Evolutionary conservation across 345 rosid genomes (phyloP), one percentile per base, ranked within the genome.

Genomic region (Viola odorata): DNA sequence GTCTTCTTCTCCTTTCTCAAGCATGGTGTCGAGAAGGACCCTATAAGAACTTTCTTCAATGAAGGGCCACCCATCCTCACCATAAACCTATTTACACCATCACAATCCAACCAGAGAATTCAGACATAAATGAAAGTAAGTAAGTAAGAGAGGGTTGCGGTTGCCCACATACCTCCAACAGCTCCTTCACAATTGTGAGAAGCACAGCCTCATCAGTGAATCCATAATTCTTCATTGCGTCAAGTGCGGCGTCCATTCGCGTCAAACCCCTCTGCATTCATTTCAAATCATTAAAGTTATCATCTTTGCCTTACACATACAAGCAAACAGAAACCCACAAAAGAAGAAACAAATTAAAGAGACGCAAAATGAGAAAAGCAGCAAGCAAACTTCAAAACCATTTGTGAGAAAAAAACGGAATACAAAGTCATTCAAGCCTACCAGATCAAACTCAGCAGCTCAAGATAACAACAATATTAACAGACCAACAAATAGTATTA

Each of bases 191-290:
- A 3, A 67, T 62, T 53, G 40, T 38, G 39, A n/a, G 12, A 8
- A 71, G 60, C 11, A 78, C 0, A 23, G 2, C 32, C 32, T 32
- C 7, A 0, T 66, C 12, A 0, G 64, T 36, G 50, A 81, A 84
- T 11, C 84, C 84, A 16, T 41, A 65, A 12, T 49, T 45, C 11
- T 11, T 47, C 85, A 79, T 77, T 13, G 80, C 79, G 45, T 81
- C 84, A 12, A 79, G 53, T 15, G 85, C 81, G 0, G 88, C 88
- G 52, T 66, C 82, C 72, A 63, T 71, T 10, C 82, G 71, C 32
- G 62, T 63, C 37, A 58, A 61, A 50, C 64, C 63, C 68, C 36
- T 23, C 32, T 23, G 32, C 32, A 23, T 23, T 23, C 32, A 23
- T 23, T 23, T 23, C 32, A 23, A 23, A 23, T 23, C 32, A 23